phyloP scores from a whole-genome alignment of 2,329 filamentous ascomycete species.

The Ophiocordyceps camponoti-saundersi region DNA sequence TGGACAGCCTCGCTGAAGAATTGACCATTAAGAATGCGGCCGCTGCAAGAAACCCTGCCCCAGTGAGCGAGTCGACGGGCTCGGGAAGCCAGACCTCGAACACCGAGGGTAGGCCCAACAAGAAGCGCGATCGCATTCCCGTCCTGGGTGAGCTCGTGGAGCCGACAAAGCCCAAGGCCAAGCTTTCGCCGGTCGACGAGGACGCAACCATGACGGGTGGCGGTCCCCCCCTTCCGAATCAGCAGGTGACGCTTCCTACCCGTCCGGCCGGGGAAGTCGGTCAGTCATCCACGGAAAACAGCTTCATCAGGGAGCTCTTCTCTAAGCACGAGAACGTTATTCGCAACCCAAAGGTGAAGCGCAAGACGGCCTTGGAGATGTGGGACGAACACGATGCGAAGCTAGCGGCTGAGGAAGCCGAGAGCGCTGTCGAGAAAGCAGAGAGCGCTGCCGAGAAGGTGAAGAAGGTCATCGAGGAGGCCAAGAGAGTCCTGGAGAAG shows the following conservation, averaged over 20 bases:
- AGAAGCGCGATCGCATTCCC: not conserved
- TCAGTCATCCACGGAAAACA: not conserved
- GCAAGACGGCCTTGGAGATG: conserved; percentile 10
- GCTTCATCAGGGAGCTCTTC: conserved; percentile 4
- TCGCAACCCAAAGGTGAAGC: conserved; percentile 5
- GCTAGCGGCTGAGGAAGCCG: not conserved
- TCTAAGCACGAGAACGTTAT: conserved; percentile 5
- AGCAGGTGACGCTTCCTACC: not conserved
- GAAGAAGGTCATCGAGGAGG: not conserved
- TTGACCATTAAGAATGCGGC: not conserved
- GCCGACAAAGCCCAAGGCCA: conserved; percentile 1
- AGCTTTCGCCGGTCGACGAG: not conserved
- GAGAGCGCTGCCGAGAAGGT: not conserved
- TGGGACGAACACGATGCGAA: conserved; percentile 6
- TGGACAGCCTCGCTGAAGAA: not conserved
- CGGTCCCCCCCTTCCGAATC: not conserved
- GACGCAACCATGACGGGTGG: not conserved
- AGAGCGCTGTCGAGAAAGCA: no score
- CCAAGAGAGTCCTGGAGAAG: no score
- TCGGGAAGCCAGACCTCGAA: not conserved
- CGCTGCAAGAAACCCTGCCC: not conserved
- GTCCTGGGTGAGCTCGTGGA: not conserved
- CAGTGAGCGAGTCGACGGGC: not conserved
- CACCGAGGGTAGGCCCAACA: not conserved
- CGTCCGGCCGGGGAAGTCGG: not conserved